Evolutionary conservation across 2,329 filamentous ascomycete genomes (phyloP), one percentile per base, ranked within the genome.

Genomic region (Calonectria pseudoreteaudii): DNA sequence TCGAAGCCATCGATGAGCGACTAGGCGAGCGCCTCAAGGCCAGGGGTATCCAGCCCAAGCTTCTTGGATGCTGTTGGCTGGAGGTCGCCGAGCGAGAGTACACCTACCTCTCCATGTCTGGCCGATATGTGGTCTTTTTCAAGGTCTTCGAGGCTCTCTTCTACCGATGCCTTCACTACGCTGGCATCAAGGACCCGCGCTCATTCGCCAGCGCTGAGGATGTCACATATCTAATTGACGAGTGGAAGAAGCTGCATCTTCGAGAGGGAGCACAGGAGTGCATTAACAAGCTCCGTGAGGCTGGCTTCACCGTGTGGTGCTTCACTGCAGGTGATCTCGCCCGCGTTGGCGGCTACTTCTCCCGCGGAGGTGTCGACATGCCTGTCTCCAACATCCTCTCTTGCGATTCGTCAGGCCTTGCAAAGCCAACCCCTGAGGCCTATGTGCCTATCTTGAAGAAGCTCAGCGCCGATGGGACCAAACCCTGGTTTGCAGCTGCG

Each of bases 401-500:
- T 0, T 78, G 77, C 9, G 77, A 78, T 10, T 75, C 77, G 0
- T 73, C 76, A 30, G 75, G 77, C 0, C 70, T 78, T 1, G 77
- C 75, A 1, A 78, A 78, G 50, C 77, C 77, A 1, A 77, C 77
- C 23, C 64, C 75, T 2, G 75, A 79, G 18, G 77, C 77, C 8
- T 78, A 78, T 31, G 68, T 56, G 7, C 78, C 75, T 4, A 79
- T 76, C 0, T 73, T 72, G 5, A 73, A 76, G 9, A 70, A 77
- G 44, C 65, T 79, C 26, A 67, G 64, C 4, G 73, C 76, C 16
- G 75, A 53, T 5, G 72, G 72, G 0, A 18, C 50, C 13, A 76
- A 79, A 49, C 66, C 78, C 30, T 79, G 77, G 74, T 79, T 79
- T 36, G 74, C 75, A 1, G 77, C 77, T 4, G 72, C 74, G 1